Evolutionary conservation across 106 monocot genomes (phyloP), one percentile per base, ranked within the genome.

Genomic region (Dactylorhiza incarnata): DNA sequence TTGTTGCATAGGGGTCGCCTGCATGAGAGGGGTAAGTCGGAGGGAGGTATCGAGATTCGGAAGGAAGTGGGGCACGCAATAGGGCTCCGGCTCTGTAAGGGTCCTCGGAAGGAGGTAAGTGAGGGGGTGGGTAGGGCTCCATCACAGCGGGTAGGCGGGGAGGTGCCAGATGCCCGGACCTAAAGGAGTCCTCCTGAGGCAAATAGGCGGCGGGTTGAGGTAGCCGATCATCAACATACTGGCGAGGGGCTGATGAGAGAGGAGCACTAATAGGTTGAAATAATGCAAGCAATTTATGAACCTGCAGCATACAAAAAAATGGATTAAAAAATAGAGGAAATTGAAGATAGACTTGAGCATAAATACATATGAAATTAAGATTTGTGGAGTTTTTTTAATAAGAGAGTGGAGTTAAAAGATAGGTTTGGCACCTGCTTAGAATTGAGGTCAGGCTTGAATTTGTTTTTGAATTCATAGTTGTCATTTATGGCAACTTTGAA

Each of bases 401-500:
- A 29, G 0, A 44, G 52, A 0, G 4, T 3, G 51, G 13, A 13
- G 43, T 12, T 19, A 52, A 73, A 19, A 24, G 13, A 50, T 13
- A 73, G 51, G 50, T 15, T 5, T 29, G 12, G 26, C 62, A 86
- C 90, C 83, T 93, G 93, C 49, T 75, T 70, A 14, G 48, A 49
- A 80, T 49, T 90, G 16, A 93, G 90, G 6, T 90, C 84, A 17
- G 84, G 84, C 24, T 70, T 82, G 73, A 93, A 93, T 78, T 81
- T 93, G 54, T 71, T 75, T 49, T 73, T 86, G 5, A 72, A 53
- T 29, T 79, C 24, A 72, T 93, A 93, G 76, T 93, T 93, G 3
- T 93, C 93, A 17, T 74, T 17, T 49, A 88, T 93, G 52, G 90
- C 90, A 68, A 81, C 53, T 74, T 76, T 93, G 23, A 93, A 86